Percentiles rank a stretch among this genome's conserved stretches.
Evolutionary conservation across 2,329 filamentous ascomycete genomes (phyloP).

Genomic region (Aspergillus versicolor): DNA sequence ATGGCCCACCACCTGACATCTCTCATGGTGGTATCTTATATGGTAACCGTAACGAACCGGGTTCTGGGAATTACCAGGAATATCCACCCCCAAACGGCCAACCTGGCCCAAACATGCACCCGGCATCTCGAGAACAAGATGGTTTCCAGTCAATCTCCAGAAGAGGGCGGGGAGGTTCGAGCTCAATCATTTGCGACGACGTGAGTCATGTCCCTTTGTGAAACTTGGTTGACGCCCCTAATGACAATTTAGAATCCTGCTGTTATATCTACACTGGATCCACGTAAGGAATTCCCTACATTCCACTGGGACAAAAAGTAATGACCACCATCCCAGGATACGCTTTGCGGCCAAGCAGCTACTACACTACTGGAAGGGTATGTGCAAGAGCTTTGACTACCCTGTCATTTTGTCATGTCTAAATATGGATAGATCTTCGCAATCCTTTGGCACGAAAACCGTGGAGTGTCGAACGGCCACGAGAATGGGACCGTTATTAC

Average conservation of each 20-base stretch:
- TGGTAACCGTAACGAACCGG: neutral
- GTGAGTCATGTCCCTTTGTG: neutral
- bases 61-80: neutral
- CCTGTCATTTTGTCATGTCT: neutral
- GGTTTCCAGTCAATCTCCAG: neutral
- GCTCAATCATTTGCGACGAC: too few relatives aligned
- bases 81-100: neutral
- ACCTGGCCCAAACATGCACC: neutral
- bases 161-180: too few relatives aligned
- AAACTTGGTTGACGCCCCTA: neutral
- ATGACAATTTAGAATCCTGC: neutral
- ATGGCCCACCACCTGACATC: too few relatives aligned
- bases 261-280: neutral
- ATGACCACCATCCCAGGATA: neutral
- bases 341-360: neutral
- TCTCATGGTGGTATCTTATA: neutral
- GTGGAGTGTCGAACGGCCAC: constrained; percentile 3
- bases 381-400: neutral
- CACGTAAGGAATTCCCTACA: neutral
- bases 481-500: constrained; percentile 10
- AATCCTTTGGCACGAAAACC: constrained; percentile 33
- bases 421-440: constrained; percentile 26
- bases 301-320: neutral
- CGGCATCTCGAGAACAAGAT: neutral
- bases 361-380: neutral